phyloP scores from a whole-genome alignment of 1,139 yeast genomes.

The Yamadazyma sp. region DNA sequence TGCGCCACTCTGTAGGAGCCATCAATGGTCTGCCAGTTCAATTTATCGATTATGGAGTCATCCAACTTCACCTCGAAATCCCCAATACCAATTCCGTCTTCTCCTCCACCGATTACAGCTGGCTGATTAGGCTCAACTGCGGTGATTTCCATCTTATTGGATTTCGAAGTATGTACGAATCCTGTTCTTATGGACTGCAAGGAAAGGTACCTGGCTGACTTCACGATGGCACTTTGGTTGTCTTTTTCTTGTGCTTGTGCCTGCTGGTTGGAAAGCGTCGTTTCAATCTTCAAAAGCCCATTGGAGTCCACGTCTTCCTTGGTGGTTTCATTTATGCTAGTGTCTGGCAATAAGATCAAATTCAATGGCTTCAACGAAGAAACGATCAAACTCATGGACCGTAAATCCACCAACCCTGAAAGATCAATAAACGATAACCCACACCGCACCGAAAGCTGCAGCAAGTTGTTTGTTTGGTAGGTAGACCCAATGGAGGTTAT shows the following conservation, averaged over 20 bases:
- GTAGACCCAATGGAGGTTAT: slow-evolving; percentile 21
- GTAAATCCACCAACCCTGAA: slow-evolving; percentile 79
- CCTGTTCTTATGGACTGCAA: slow-evolving; percentile 36
- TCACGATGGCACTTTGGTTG: slow-evolving; percentile 22
- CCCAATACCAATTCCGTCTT: slow-evolving; percentile 43
- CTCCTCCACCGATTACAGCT: slow-evolving; percentile 53
- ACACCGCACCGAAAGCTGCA: slow-evolving; percentile 58
- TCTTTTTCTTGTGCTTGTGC: slow-evolving; percentile 26
- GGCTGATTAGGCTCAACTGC: slow-evolving; percentile 40
- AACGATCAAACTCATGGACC: slow-evolving; percentile 78
- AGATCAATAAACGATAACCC: slow-evolving; percentile 77
- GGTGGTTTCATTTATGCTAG: slow-evolving; percentile 23
- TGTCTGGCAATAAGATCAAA: slow-evolving; percentile 58
- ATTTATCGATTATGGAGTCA: slow-evolving; percentile 56
- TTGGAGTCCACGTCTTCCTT: slow-evolving; percentile 21
- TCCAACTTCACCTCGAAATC: slow-evolving; percentile 75
- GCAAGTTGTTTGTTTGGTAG: slow-evolving; percentile 20
- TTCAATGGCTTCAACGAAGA: slow-evolving; percentile 80
- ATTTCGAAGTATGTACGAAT: slow-evolving; percentile 8
- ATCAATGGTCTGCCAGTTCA: slow-evolving; percentile 83
- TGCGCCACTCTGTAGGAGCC: slow-evolving; percentile 84
- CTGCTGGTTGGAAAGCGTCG: slow-evolving; percentile 34
- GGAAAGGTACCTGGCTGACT: slow-evolving; percentile 34
- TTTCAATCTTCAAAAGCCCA: slow-evolving; percentile 30
- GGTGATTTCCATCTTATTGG: slow-evolving; percentile 29